Base-by-base conservation (phyloP, 1,284 basidiomycete genomes). In the Trichosporon sp. region DNA sequence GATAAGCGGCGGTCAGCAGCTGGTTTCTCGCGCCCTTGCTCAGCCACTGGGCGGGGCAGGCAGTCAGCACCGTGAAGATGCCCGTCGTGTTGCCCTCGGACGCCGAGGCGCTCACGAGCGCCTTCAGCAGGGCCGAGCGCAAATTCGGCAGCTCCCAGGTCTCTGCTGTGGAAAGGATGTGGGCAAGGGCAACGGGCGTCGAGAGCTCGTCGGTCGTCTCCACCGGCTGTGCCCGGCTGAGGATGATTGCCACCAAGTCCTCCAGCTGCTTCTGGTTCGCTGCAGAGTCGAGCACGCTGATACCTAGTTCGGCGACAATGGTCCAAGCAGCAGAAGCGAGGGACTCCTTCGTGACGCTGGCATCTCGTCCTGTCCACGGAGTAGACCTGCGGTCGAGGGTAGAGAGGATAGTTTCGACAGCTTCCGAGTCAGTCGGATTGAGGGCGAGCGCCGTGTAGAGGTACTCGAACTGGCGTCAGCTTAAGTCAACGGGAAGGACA, bases 281-380 rank as follows among this genome's bases (percentile, higher is more conserved):
- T 3, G 57, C 11, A 7, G 29, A 37, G 5, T 73, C 69, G 14
- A 74, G 64, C 2, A 68, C 57, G 6, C 62, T n/a, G 13, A 74
- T 21, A 1, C 72, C 71, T 10, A 61, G 58, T 36, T 71, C 64
- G 4, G 70, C 70, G 2, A 69, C 27, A 4, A 68, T 14, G 2
- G 68, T 65, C 72, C 72, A 74, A 7, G 66, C 56, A 16, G 71
- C 71, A 8, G 68, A 59, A 10, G 58, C 59, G 11, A 69, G 63
- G 10, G 58, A 56, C 27, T 54, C 61, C 10, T 58, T 31, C 6
- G 57, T 37, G 2, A 65, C 65, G 10, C 40, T 62, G 2, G 63
- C 65, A 46, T 65, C 65, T 23, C 61, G 63, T 0, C 68, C 68
- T 1, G 32, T 46, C 66, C 66, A 68, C 9, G 60, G 33, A 1